Base-by-base conservation (phyloP, 1,284 basidiomycete genomes). In the Moniliella sp. region DNA sequence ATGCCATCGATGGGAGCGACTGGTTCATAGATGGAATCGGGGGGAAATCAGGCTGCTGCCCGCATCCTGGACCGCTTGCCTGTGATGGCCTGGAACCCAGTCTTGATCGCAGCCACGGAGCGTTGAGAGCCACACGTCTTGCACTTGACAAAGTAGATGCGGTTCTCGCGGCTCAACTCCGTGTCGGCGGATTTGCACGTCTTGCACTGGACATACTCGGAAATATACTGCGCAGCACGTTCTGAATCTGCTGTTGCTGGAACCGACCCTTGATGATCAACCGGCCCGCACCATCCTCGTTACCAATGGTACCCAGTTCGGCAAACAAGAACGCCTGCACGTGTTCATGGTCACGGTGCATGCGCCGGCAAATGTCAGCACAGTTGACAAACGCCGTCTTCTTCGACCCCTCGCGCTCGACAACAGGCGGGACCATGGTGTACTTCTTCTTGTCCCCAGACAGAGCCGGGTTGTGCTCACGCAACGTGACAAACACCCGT, bases 161-260 rank as follows among this genome's bases (percentile, higher is more conserved):
- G 80, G 65, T 94, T 93, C 66, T 94, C 84, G 65, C 94, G 94
- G 30, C 78, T 78, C 29, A 99, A 72, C 13, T 88, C 71, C 4
- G 88, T 99, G 62, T 94, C 86, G 32, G 83, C 82, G 3, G 86
- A 93, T 67, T 93, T 94, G 72, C 88, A 99, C 25, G 88, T 97
- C 66, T 93, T 91, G 74, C 88, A 99, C 26, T 84, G 93, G 37
- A 99, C 91, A 66, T 99, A 97, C 66, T 97, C 88, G 48, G 88
- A 86, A 86, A 29, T 2, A n/a, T 16, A 15, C 15, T 5, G 40
- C 88, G 71, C 45, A 99, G 64, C 5, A 99, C 84, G 61, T 93
- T 93, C 66, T 99, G 91, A 46, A 99, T 78, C 63, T 94, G 86
- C 66, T 94, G 94, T 57, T 88, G 88, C 61, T 86, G 84, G 73